Evolutionary conservation across 2,329 filamentous ascomycete species (phyloP), one percentile per base, ranked within the genome.

Genomic region (Orbilia oligospora): DNA sequence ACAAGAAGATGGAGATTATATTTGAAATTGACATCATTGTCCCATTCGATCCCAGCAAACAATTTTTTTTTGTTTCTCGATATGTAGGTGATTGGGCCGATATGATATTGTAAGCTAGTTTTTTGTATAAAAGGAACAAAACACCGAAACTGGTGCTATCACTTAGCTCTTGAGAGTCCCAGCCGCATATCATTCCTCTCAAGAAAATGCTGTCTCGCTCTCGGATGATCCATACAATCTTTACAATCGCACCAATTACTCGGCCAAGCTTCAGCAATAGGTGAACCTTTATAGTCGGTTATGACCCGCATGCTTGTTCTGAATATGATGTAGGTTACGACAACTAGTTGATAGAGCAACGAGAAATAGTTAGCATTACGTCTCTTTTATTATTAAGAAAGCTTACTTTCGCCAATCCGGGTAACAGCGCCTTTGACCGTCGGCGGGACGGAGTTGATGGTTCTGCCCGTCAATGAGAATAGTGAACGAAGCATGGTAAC

Each of bases 161-260:
- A 36, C n/a, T 27, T 61, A 61, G 22, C 18, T 41, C 36, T 61
- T 41, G 16, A 22, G 18, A 48, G n/a, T 12, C n/a, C 55, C 33
- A 22, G 55, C 33, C n/a, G 55, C 55, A 3, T 61, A 22, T n/a
- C n/a, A n/a, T n/a, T n/a, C n/a, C n/a, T 61, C 33, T 61, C 55
- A 41, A 61, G 55, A 61, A 61, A 61, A 14, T 61, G 30, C 33
- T 61, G 55, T 27, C n/a, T 61, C 6, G 55, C 55, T 61, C 30
- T 61, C 18, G 36, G 55, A 22, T 61, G 55, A 22, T 61, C 55
- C 55, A 61, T 61, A n/a, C 55, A 61, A 61, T 61, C 55, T 44
- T 38, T 38, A 41, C 55, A 61, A 22, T 38, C 12, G n/a, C 55
- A 61, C 55, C 55, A 61, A 41, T 61, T 61, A 16, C 55, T 61